Percentiles rank a stretch among this genome's conserved stretches.
These are phyloP conservation scores for Viridothelium virens DNA, from an alignment of 495 filamentous ascomycete genomes.

Conservation along the genomic window DNA sequence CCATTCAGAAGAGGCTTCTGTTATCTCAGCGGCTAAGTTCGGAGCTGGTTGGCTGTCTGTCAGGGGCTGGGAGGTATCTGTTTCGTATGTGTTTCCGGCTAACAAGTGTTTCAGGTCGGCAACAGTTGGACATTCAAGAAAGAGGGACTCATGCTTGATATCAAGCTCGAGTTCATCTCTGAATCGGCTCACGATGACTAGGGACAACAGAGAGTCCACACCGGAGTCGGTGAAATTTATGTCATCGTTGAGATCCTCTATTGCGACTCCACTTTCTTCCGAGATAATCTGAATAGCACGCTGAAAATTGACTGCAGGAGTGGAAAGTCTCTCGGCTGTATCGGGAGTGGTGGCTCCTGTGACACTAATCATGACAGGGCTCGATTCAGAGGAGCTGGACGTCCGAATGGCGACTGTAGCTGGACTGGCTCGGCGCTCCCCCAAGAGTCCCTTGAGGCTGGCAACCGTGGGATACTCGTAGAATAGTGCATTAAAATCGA, in stretches of 20 bases:
- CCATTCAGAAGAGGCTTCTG: too few species aligned
- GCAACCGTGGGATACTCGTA: constrained; percentile 44
- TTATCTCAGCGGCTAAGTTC: too few species aligned
- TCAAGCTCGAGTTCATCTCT: constrained; percentile 52
- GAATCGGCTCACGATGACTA: constrained; percentile 44
- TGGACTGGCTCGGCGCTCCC: not conserved
- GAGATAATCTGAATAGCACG: constrained; percentile 36
- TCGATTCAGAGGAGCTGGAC: too few species aligned
- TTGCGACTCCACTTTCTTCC: constrained; percentile 39
- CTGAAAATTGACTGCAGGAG: constrained; percentile 3
- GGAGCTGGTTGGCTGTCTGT: too few species aligned
- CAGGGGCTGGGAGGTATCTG: too few species aligned
- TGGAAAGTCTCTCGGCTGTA: not conserved
- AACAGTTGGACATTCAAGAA: constrained; percentile 50
- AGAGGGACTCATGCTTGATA: constrained; percentile 47
- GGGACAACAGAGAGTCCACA: constrained; percentile 44
- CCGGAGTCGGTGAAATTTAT: constrained; percentile 40
- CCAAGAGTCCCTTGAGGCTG: constrained; percentile 16
- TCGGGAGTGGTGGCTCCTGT: not conserved
- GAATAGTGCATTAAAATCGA: constrained; percentile 19
- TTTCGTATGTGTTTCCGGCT: too few species aligned
- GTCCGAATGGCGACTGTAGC: too few species aligned
- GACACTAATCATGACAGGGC: not conserved
- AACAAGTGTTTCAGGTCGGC: constrained; percentile 33
- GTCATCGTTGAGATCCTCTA: constrained; percentile 36